These are phyloP conservation scores for Tylopilus rubrobrunneus DNA, from an alignment of 768 basidiomycete species.

Conservation along the genomic window DNA sequence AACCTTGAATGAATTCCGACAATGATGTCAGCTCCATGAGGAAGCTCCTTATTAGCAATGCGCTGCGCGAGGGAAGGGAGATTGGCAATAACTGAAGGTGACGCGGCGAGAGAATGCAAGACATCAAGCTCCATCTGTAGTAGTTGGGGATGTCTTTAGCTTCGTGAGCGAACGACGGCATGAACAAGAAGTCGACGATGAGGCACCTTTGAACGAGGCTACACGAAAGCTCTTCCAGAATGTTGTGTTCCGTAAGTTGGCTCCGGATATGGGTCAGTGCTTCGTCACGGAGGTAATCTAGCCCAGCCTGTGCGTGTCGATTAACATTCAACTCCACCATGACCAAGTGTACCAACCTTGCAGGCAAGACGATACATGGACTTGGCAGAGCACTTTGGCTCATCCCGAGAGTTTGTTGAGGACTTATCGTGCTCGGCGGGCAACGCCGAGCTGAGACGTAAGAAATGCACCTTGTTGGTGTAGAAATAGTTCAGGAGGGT, in stretches of 20 bases:
- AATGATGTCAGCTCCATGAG: neutral
- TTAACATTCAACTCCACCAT: no score
- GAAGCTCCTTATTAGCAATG: neutral
- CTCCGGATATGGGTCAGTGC: slow-evolving; percentile 14
- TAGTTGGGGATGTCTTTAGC: neutral
- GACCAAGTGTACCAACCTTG: slow-evolving; percentile 26
- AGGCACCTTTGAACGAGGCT: slow-evolving; percentile 12
- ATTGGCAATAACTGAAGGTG: neutral
- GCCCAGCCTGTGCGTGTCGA: slow-evolving; percentile 6
- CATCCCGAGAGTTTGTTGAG: neutral
- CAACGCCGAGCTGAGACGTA: slow-evolving; percentile 23
- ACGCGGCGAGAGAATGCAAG: neutral
- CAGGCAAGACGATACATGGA: slow-evolving; percentile 43
- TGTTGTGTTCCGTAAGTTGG: slow-evolving; percentile 19
- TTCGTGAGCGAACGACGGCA: neutral
- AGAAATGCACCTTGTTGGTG: slow-evolving; percentile 32
- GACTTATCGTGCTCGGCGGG: neutral
- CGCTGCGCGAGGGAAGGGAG: neutral
- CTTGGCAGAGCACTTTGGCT: slow-evolving; percentile 36
- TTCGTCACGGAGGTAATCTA: slow-evolving; percentile 16
- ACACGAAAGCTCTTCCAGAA: slow-evolving; percentile 22
- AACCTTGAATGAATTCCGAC: neutral
- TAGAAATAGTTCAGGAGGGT: slow-evolving; percentile 40
- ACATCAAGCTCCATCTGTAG: neutral
- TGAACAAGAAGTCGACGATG: neutral